Conservation (phyloP, 768 basidiomycete species). For the Panaeolus papilionaceus region DNA sequence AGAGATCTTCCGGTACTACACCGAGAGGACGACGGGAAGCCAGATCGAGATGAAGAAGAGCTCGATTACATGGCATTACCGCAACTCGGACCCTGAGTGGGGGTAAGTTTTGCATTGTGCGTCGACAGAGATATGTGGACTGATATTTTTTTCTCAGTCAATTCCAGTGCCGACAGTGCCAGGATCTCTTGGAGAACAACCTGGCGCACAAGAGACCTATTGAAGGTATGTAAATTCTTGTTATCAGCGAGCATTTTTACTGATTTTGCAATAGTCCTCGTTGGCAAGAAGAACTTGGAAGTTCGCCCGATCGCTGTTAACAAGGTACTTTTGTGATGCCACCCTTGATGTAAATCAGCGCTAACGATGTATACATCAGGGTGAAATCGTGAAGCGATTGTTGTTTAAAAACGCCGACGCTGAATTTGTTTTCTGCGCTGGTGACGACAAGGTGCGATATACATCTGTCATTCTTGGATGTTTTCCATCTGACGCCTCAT, state of each 20-base stretch:
- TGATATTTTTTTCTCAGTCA: slow-evolving; percentile 40
- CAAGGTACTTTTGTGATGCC: slow-evolving; percentile 57
- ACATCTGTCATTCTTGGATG: slow-evolving; percentile 8
- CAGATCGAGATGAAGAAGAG: slow-evolving; percentile 98
- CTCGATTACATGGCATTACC: slow-evolving; percentile 98
- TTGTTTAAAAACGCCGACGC: slow-evolving; percentile 93
- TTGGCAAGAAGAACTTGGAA: slow-evolving; percentile 99
- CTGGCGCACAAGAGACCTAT: slow-evolving; percentile 93
- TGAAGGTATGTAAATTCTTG: slow-evolving; percentile 61
- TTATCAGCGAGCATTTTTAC: slow-evolving; percentile 8
- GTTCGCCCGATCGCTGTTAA: slow-evolving; percentile 95
- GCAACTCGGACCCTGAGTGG: slow-evolving; percentile 93
- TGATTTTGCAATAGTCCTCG: slow-evolving; percentile 62
- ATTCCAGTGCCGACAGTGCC: slow-evolving; percentile 97
- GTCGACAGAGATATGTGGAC: neutral
- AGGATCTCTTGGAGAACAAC: slow-evolving; percentile 95
- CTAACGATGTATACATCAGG: slow-evolving; percentile 41
- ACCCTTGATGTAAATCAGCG: neutral
- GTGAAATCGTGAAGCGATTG: slow-evolving; percentile 96
- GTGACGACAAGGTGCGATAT: slow-evolving; percentile 87
- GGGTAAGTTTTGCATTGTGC: slow-evolving; percentile 59
- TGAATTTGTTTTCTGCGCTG: slow-evolving; percentile 97
- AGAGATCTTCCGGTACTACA: slow-evolving; percentile 96
- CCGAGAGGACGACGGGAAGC: slow-evolving; percentile 95
- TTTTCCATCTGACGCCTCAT: slow-evolving; percentile 4